A percentile compares a stretch with the other conserved stretches of the same genome.
These are phyloP conservation scores for Aspergillus sp. DNA, from an alignment of 2,329 filamentous ascomycete species.

Conservation along the genomic window DNA sequence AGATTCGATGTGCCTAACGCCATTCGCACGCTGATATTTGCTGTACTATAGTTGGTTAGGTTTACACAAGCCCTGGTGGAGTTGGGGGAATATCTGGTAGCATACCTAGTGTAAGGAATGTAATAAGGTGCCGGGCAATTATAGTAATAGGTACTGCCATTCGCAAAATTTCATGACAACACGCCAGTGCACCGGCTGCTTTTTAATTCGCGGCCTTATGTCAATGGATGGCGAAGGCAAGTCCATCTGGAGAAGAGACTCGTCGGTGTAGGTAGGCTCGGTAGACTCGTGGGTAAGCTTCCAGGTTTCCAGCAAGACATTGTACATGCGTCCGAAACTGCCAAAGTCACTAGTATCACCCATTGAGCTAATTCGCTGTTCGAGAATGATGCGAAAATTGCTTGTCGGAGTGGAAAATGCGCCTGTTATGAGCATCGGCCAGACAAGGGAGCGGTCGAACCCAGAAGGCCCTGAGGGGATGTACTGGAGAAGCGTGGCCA, in stretches of 20 bases:
- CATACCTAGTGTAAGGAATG: too few relatives aligned
- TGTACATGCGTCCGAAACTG: slow-evolving; percentile 78
- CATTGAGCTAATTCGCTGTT: slow-evolving; percentile 69
- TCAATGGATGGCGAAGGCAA: neutral
- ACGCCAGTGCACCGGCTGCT: slow-evolving; percentile 83
- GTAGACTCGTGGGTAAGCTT: slow-evolving; percentile 56
- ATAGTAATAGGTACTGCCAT: slow-evolving; percentile 92
- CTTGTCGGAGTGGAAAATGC: slow-evolving; percentile 72
- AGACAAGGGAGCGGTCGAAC: slow-evolving; percentile 86
- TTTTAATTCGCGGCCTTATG: slow-evolving; percentile 22
- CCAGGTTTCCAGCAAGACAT: slow-evolving; percentile 81
- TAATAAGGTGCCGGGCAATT: slow-evolving; percentile 13
- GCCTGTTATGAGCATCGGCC: slow-evolving; percentile 88
- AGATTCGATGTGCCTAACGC: too few relatives aligned
- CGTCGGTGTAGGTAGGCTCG: neutral
- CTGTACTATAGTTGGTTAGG: too few relatives aligned
- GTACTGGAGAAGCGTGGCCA: slow-evolving; percentile 57
- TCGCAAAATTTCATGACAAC: slow-evolving; percentile 87
- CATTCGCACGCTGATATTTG: too few relatives aligned
- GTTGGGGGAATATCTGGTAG: too few relatives aligned
- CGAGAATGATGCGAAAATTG: slow-evolving; percentile 73
- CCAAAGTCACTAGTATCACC: slow-evolving; percentile 77
- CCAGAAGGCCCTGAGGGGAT: slow-evolving; percentile 78
- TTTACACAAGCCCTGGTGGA: too few relatives aligned
- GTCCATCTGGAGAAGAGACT: neutral